phyloP scores from a whole-genome alignment of 805 yeast genomes.

The Pichia membranifaciens region DNA sequence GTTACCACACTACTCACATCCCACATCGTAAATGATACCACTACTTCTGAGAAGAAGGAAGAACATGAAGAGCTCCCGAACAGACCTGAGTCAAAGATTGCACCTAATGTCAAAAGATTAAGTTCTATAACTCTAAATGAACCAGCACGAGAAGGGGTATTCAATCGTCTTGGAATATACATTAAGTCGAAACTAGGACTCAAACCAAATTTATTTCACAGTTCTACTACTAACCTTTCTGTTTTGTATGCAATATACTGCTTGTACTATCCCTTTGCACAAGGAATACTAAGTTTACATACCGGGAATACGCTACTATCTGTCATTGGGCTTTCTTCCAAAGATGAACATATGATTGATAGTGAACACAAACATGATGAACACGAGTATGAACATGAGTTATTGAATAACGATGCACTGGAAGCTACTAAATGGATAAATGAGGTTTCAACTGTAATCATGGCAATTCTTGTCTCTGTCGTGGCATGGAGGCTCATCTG shows the following conservation, averaged over 20 bases:
- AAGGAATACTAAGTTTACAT: constrained; percentile 12
- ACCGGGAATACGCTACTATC: neutral
- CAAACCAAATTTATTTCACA: constrained; percentile 20
- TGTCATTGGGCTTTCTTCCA: neutral
- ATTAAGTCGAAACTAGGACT: constrained; percentile 8
- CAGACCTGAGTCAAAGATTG: constrained; percentile 1
- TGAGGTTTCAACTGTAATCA: constrained; percentile 22
- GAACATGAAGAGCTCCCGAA: neutral
- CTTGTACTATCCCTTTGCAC: constrained; percentile 27
- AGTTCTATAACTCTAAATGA: constrained; percentile 26
- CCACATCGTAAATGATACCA: constrained; percentile 17
- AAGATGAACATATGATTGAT: neutral
- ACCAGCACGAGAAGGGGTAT: constrained; percentile 14
- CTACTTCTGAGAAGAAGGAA: neutral
- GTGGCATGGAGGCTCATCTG: constrained; percentile 38
- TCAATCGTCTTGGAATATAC: constrained; percentile 1
- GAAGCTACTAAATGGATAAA: constrained; percentile 19
- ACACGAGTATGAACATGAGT: neutral
- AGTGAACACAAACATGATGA: neutral
- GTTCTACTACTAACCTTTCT: constrained; percentile 44
- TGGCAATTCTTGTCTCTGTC: constrained; percentile 22
- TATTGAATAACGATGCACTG: neutral
- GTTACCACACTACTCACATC: constrained; percentile 32
- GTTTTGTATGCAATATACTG: constrained; percentile 27
- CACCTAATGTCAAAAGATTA: constrained; percentile 20